phyloP scores from a whole-genome alignment of 2,329 filamentous ascomycete genomes.

The Ophiostoma novo-ulmi region DNA sequence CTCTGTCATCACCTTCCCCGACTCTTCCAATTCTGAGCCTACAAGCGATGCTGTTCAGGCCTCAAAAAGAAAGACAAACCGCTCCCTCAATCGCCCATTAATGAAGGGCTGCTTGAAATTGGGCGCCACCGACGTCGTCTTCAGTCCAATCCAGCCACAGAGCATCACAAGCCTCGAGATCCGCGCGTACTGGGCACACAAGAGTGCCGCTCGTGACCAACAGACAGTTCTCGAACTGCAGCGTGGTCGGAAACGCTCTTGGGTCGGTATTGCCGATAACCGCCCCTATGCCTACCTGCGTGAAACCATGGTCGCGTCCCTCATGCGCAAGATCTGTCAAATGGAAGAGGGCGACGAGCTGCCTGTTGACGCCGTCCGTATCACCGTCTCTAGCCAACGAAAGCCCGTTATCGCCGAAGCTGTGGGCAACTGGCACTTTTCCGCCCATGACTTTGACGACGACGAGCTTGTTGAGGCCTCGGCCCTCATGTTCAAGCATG shows the following conservation, averaged over 20 bases:
- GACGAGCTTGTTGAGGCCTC: conserved; percentile 84
- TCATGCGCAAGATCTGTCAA: conserved; percentile 82
- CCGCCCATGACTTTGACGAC: conserved; percentile 80
- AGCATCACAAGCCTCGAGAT: conserved; percentile 71
- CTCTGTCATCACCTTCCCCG: conserved; percentile 45
- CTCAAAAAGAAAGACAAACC: conserved; percentile 1
- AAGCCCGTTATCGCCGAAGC: conserved; percentile 61
- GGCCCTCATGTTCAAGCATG: conserved; percentile 85
- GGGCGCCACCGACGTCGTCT: conserved; percentile 80
- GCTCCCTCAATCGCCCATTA: conserved; percentile 39
- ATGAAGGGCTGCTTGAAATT: conserved; percentile 74
- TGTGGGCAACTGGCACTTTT: conserved; percentile 79
- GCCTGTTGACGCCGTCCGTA: conserved; percentile 59
- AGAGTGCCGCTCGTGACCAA: conserved; percentile 68
- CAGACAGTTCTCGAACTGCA: conserved; percentile 66
- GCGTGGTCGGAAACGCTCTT: conserved; percentile 76
- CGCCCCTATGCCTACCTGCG: conserved; percentile 84
- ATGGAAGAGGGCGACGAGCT: conserved; percentile 56
- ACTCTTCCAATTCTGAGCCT: conserved; percentile 30
- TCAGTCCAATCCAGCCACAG: conserved; percentile 69
- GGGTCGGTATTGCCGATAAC: conserved; percentile 81
- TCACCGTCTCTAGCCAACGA: conserved; percentile 63
- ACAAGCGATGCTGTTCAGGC: background rate
- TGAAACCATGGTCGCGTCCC: conserved; percentile 86
- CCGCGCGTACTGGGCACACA: conserved; percentile 77